Evolutionary conservation across 306 rosid species (phyloP), one percentile per base, ranked within the genome.

Genomic region (Gynostemma pentaphyllum): DNA sequence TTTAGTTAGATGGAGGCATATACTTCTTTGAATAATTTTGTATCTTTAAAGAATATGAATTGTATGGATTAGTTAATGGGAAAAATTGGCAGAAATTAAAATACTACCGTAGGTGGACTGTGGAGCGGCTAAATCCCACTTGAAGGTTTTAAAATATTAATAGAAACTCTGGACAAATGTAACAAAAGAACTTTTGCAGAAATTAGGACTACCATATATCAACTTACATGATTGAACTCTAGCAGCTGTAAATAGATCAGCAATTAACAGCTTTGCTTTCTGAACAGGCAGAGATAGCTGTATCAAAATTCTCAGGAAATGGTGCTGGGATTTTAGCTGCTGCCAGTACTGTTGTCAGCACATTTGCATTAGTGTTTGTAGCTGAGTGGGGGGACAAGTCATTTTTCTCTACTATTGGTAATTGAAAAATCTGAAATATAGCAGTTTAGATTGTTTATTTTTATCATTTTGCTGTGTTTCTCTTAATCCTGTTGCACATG

Each of bases 321-420:
- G 90, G 96, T 45, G 85, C 94, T 39, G 97, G 97, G 60, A 79
- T 92, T 64, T 29, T 88, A 64, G 84, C 97, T 40, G 86, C 87
- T 63, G 96, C 95, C 39, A 78, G 80, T 81, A 92, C 99, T 23
- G 79, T 71, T 56, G 56, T 73, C 70, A 88, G 95, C 74, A 86
- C 97, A 13, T 92, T 92, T 68, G 64, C 72, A 55, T 68, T 92
- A 68, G 95, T 92, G 71, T 92, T 92, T 81, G 96, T 92, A 19
- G 96, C 99, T 40, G 96, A 92, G 75, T 92, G 99, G 99, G 96
- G 99, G 18, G 99, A 92, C 70, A 92, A 92, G 67, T 92, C 96
- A 53, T 88, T 92, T 79, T 88, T 92, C 83, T 88, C 99, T 30
- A 88, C 99, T 44, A 86, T 92, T 61, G 99, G 99, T 92, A 74